phyloP scores from a whole-genome alignment of 176 grass and related monocot genomes.

The Avena eriantha region DNA sequence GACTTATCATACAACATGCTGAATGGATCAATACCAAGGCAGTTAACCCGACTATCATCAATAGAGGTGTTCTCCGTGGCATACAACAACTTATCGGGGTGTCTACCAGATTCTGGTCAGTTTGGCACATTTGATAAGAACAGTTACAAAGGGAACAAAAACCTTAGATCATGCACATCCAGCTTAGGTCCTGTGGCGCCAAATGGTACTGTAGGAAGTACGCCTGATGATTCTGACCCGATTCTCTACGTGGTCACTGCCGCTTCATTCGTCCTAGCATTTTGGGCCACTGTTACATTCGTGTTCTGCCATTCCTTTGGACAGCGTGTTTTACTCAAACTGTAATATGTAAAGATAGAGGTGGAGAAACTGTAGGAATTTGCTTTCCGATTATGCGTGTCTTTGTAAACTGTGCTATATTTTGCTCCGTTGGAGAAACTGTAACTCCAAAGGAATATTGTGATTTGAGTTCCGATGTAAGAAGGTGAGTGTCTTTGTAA shows the following conservation, averaged over 20 bases:
- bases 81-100: slow-evolving; percentile 28
- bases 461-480: background rate
- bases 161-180: background rate
- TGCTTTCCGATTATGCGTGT: background rate
- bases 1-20: background rate
- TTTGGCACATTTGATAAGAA: background rate
- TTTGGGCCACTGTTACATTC: background rate
- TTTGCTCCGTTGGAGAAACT: no score
- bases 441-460: background rate
- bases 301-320: background rate
- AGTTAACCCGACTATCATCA: background rate
- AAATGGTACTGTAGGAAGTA: background rate
- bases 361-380: background rate
- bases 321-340: background rate
- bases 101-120: background rate
- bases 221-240: background rate
- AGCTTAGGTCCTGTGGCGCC: background rate
- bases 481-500: background rate
- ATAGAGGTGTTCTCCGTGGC: slow-evolving; percentile 35
- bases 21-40: background rate
- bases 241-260: slow-evolving; percentile 13
- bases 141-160: background rate
- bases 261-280: slow-evolving; percentile 1
- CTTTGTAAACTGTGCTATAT: background rate
- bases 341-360: background rate